A percentile compares a stretch with the other conserved stretches of the same genome.
These are phyloP conservation scores for Lyophyllum atratum DNA, from an alignment of 768 basidiomycete species.

Conservation along the genomic window DNA sequence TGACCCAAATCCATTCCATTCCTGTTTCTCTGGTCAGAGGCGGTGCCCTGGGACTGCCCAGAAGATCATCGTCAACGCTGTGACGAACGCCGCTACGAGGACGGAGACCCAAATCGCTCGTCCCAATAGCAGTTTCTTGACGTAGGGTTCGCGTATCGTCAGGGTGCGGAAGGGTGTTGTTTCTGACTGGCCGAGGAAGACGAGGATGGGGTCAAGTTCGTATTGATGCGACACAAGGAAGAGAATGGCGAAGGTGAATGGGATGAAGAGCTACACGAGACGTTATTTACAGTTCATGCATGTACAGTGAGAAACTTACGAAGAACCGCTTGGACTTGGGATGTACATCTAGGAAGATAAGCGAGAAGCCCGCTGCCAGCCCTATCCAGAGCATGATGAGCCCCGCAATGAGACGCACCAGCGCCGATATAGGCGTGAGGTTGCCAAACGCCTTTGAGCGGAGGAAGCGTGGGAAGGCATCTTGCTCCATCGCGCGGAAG, in stretches of 20 bases:
- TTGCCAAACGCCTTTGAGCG: slow-evolving; percentile 98
- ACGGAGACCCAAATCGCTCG: slow-evolving; percentile 91
- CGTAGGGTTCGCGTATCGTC: slow-evolving; percentile 90
- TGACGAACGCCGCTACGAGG: slow-evolving; percentile 74
- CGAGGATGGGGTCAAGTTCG: slow-evolving; percentile 94
- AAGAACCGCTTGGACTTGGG: slow-evolving; percentile 93
- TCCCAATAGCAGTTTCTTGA: slow-evolving; percentile 85
- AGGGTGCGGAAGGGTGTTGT: slow-evolving; percentile 97
- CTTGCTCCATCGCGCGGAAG: slow-evolving; percentile 95
- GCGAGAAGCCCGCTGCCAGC: slow-evolving; percentile 85
- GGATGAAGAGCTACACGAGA: slow-evolving; percentile 80
- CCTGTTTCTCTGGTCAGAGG: slow-evolving; percentile 44
- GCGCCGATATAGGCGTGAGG: slow-evolving; percentile 86
- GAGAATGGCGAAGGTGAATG: slow-evolving; percentile 86
- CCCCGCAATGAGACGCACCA: slow-evolving; percentile 84
- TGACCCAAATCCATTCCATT: slow-evolving; percentile 1
- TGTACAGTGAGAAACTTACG: slow-evolving; percentile 56
- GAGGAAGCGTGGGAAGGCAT: slow-evolving; percentile 92
- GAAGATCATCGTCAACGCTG: slow-evolving; percentile 87
- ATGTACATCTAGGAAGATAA: slow-evolving; percentile 91
- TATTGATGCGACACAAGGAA: slow-evolving; percentile 96
- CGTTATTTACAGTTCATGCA: slow-evolving; percentile 5
- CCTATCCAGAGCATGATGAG: slow-evolving; percentile 92
- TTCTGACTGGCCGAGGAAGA: slow-evolving; percentile 92
- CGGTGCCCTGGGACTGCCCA: slow-evolving; percentile 96